Percentiles rank a stretch among this genome's conserved stretches.
Conservation (phyloP, 108 stramenopile species). For the Conticribra guillardii region DNA sequence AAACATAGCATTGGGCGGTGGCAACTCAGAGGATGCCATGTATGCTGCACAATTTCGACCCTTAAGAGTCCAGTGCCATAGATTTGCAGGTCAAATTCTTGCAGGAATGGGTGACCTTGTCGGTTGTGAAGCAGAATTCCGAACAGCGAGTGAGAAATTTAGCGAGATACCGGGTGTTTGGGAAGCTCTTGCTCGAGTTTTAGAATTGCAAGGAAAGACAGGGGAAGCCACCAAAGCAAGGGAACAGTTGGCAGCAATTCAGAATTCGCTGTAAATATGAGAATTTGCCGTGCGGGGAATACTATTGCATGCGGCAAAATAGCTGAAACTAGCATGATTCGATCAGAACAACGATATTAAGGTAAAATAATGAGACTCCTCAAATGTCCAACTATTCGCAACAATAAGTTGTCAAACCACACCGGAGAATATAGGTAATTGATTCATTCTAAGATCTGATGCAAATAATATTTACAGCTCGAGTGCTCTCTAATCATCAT, state of each 20-base stretch:
- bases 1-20: slow-evolving; percentile 18
- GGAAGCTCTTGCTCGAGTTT: slow-evolving; percentile 53
- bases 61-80: slow-evolving; percentile 49
- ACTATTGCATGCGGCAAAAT: too few species aligned
- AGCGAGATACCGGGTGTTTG: slow-evolving; percentile 45
- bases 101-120: slow-evolving; percentile 54
- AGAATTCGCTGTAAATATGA: slow-evolving; percentile 1
- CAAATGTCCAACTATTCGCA: too few species aligned
- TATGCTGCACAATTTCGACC: slow-evolving; percentile 47
- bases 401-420: too few species aligned
- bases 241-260: slow-evolving; percentile 10
- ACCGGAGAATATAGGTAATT: too few species aligned
- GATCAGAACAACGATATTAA: too few species aligned
- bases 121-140: slow-evolving; percentile 53
- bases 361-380: too few species aligned
- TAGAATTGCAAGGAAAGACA: slow-evolving; percentile 61
- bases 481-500: too few species aligned
- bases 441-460: too few species aligned
- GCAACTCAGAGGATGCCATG: slow-evolving; percentile 22
- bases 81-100: slow-evolving; percentile 47
- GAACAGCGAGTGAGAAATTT: slow-evolving; percentile 46
- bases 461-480: too few species aligned
- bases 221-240: slow-evolving; percentile 40
- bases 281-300: too few species aligned
- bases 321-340: too few species aligned